phyloP scores from a whole-genome alignment of 352 stramenopile genomes.

The Globisporangium emineosum region DNA sequence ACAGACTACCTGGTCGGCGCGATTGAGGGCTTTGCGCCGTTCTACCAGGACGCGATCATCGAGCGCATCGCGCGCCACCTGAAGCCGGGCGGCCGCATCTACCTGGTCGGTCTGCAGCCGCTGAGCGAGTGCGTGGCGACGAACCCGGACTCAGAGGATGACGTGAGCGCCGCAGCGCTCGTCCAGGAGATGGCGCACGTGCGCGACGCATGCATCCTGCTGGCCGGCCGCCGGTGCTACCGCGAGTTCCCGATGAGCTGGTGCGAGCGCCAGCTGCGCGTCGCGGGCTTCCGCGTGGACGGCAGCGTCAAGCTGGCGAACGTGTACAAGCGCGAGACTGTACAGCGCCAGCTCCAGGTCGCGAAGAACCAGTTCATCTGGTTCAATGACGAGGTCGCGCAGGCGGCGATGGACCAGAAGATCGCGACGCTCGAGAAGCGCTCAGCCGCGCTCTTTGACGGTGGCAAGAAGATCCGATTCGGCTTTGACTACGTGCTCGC shows the following conservation, averaged over 20 bases:
- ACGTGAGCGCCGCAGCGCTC: constrained; percentile 27
- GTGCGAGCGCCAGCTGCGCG: constrained; percentile 74
- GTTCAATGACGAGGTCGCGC: constrained; percentile 19
- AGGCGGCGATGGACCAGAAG: constrained; percentile 15
- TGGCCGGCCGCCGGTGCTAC: constrained; percentile 86
- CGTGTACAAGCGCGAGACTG: constrained; percentile 81
- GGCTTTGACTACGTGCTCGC: constrained; percentile 91
- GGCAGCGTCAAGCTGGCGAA: constrained; percentile 75
- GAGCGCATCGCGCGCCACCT: constrained; percentile 69
- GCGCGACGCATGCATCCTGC: constrained; percentile 88
- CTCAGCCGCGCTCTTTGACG: constrained; percentile 50
- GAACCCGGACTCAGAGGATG: constrained; percentile 25
- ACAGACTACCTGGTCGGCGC: constrained; percentile 91
- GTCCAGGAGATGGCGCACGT: constrained; percentile 70
- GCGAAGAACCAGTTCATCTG: constrained; percentile 70
- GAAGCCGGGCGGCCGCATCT: constrained; percentile 81
- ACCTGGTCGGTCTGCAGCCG: constrained; percentile 86
- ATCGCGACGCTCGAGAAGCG: constrained; percentile 16
- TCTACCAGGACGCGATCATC: constrained; percentile 65
- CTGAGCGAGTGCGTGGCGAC: constrained; percentile 55
- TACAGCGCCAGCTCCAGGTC: constrained; percentile 89
- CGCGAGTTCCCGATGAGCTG: constrained; percentile 89
- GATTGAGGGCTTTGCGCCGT: constrained; percentile 91
- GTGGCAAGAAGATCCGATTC: constrained; percentile 44
- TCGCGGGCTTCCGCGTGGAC: constrained; percentile 48